These are phyloP conservation scores for Seiridium cupressi DNA, from an alignment of 2,329 filamentous ascomycete genomes.

Conservation along the genomic window DNA sequence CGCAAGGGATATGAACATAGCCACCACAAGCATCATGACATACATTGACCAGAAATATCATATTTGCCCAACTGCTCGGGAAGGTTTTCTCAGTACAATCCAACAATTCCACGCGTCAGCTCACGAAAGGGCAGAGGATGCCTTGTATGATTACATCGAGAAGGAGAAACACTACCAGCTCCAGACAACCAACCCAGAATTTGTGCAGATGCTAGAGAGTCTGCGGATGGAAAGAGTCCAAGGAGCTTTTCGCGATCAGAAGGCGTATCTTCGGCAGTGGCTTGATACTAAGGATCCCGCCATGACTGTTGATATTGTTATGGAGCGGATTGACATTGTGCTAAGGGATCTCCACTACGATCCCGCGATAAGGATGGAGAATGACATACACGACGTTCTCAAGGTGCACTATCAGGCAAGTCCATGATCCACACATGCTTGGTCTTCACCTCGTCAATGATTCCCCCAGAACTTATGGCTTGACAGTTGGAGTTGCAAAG, in stretches of 20 bases:
- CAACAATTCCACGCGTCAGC: constrained; percentile 13
- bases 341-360: constrained; percentile 18
- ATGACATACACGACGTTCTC: constrained; percentile 34
- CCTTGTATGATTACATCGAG: constrained; percentile 7
- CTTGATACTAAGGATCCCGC: not conserved
- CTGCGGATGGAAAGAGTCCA: constrained; percentile 20
- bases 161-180: constrained; percentile 15
- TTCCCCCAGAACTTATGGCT: not conserved
- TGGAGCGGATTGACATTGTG: constrained; percentile 3
- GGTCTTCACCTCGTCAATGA: constrained; percentile 1
- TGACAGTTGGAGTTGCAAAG: constrained; percentile 23
- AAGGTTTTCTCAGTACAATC: constrained; percentile 12
- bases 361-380: constrained; percentile 23
- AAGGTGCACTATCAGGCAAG: constrained; percentile 35
- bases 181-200: constrained; percentile 21
- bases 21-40: constrained; percentile 12
- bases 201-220: constrained; percentile 16
- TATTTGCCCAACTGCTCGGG: not conserved
- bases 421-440: not conserved
- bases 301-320: not conserved
- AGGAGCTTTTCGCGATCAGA: not conserved
- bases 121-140: not conserved
- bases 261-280: not conserved
- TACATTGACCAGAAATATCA: not conserved
- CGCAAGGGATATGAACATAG: constrained; percentile 11